Evolutionary conservation across 768 basidiomycete species (phyloP).

Genomic region (Suillus alpinus): DNA sequence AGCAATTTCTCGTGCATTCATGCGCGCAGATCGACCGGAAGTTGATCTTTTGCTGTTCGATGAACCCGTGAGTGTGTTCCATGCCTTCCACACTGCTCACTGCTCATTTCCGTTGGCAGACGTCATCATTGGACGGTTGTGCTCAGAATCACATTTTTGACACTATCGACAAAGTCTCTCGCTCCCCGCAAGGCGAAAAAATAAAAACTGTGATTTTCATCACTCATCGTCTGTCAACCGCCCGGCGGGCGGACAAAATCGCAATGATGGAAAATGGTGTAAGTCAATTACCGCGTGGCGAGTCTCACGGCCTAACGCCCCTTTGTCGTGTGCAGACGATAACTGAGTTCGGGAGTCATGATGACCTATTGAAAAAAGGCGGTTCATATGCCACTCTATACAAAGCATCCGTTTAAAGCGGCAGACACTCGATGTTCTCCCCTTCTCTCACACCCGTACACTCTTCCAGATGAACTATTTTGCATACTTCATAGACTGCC

Average conservation of each 20-base stretch:
- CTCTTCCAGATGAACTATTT: constrained; percentile 14
- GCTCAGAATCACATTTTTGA: constrained; percentile 81
- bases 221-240: constrained; percentile 79
- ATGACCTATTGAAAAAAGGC: constrained; percentile 56
- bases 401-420: constrained; percentile 56
- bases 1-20: constrained; percentile 83
- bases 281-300: constrained; percentile 17
- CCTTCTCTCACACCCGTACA: neutral
- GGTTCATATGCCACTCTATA: constrained; percentile 71
- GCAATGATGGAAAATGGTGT: constrained; percentile 82
- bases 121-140: constrained; percentile 75
- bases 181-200: constrained; percentile 50
- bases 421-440: constrained; percentile 2
- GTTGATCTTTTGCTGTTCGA: constrained; percentile 83
- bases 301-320: constrained; percentile 20
- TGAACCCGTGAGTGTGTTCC: constrained; percentile 61
- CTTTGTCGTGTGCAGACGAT: constrained; percentile 48
- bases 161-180: constrained; percentile 65
- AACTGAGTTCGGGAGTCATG: constrained; percentile 73
- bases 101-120: constrained; percentile 38
- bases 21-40: constrained; percentile 72
- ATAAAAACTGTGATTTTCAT: constrained; percentile 79
- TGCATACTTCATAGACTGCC: constrained; percentile 17
- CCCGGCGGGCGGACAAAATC: constrained; percentile 81
- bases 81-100: constrained; percentile 2